Evolutionary conservation across 2,329 filamentous ascomycete genomes (phyloP).

Genomic region (Penicillium sp.): DNA sequence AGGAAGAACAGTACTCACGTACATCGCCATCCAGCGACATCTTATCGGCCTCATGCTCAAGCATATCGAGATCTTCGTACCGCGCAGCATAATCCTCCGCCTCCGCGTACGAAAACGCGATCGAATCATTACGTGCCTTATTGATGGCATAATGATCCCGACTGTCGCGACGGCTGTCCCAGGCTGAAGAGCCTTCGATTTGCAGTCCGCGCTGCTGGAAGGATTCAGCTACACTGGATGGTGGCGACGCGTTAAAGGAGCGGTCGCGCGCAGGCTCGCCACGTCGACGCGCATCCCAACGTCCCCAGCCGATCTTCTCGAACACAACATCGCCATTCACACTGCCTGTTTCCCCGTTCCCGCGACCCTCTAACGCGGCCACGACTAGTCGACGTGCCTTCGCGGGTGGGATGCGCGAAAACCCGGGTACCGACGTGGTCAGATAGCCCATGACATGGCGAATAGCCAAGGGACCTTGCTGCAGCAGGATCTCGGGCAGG

Average conservation of each 20-base stretch:
- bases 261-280: slow-evolving; percentile 55
- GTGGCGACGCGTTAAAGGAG: slow-evolving; percentile 46
- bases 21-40: slow-evolving; percentile 81
- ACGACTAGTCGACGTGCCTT: slow-evolving; percentile 91
- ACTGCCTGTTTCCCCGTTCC: slow-evolving; percentile 55
- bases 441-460: slow-evolving; percentile 94
- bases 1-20: slow-evolving; percentile 67
- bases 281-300: slow-evolving; percentile 82
- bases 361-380: slow-evolving; percentile 81
- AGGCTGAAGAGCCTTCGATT: slow-evolving; percentile 44
- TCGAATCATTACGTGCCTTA: slow-evolving; percentile 62
- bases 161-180: slow-evolving; percentile 29
- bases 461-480: slow-evolving; percentile 88
- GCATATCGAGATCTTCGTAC: slow-evolving; percentile 61
- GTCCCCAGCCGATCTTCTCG: slow-evolving; percentile 95
- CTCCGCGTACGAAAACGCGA: slow-evolving; percentile 70
- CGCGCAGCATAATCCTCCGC: slow-evolving; percentile 63
- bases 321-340: slow-evolving; percentile 64
- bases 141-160: slow-evolving; percentile 57
- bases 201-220: slow-evolving; percentile 49
- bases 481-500: slow-evolving; percentile 84
- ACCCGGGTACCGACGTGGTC: slow-evolving; percentile 89
- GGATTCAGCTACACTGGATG: slow-evolving; percentile 51
- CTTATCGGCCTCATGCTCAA: slow-evolving; percentile 86
- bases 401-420: slow-evolving; percentile 81